These are phyloP conservation scores for Candida endomychidarum DNA, from an alignment of 805 yeast genomes.

Conservation along the genomic window DNA sequence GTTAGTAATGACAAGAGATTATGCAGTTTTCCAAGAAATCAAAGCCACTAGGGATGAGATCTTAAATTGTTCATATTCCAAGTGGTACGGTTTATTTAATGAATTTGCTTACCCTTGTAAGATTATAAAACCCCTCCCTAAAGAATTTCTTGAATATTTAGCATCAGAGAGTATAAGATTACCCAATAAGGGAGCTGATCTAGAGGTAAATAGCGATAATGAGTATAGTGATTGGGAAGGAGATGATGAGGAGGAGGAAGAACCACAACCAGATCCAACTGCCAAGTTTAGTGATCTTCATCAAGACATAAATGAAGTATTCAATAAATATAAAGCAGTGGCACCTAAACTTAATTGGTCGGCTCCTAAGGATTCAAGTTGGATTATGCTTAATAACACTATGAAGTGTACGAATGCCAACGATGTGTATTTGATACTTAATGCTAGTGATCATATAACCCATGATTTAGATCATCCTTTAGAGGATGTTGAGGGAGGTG, in stretches of 20 bases:
- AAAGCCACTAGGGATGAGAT: constrained; percentile 27
- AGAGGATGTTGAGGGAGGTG: constrained; percentile 43
- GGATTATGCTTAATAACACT: constrained; percentile 82
- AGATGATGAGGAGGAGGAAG: constrained; percentile 46
- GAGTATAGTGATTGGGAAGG: constrained; percentile 79
- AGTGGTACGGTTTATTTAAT: constrained; percentile 31
- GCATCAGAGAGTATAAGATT: constrained; percentile 25
- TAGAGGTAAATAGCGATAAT: constrained; percentile 48
- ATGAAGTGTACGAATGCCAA: constrained; percentile 67
- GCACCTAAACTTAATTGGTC: constrained; percentile 97
- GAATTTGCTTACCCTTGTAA: constrained; percentile 21
- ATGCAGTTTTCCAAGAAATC: constrained; percentile 30
- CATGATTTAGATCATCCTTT: constrained; percentile 81
- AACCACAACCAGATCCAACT: constrained; percentile 20
- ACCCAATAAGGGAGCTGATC: constrained; percentile 18
- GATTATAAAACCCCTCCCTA: constrained; percentile 35
- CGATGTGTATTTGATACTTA: constrained; percentile 78
- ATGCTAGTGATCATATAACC: constrained; percentile 82
- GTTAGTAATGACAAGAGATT: constrained; percentile 18
- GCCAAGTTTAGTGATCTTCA: constrained; percentile 59
- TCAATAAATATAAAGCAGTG: constrained; percentile 55
- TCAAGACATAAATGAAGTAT: constrained; percentile 41
- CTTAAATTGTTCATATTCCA: constrained; percentile 32
- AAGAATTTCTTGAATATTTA: constrained; percentile 33
- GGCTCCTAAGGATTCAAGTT: constrained; percentile 89